Conservation (phyloP, 139 green algal species). For the Desmodesmus armatus region DNA sequence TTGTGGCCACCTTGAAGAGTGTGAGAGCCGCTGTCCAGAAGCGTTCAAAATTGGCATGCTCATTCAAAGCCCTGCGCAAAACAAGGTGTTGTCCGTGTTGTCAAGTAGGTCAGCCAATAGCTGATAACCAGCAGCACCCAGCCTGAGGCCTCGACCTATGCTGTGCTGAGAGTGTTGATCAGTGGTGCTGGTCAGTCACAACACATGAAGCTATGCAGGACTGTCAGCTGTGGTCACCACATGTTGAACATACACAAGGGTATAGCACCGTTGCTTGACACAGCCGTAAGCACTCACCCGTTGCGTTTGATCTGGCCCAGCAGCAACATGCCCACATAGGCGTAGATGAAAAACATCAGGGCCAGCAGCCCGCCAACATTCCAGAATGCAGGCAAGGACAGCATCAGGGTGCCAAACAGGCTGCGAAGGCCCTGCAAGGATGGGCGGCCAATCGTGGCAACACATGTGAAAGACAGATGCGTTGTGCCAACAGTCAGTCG, state of each 20-base stretch:
- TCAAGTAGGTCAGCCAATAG: too few relatives aligned
- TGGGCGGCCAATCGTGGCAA: too few relatives aligned
- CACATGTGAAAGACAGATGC: too few relatives aligned
- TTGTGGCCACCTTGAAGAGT: constrained; percentile 72
- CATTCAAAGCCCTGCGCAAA: constrained; percentile 57
- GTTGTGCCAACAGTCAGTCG: not conserved
- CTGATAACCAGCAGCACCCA: not conserved
- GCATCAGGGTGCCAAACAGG: constrained; percentile 79
- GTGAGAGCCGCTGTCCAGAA: constrained; percentile 69
- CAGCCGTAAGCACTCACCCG: not conserved
- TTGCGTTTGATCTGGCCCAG: constrained; percentile 60
- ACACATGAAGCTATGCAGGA: too few relatives aligned
- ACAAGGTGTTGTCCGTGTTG: not conserved
- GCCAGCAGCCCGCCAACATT: constrained; percentile 82
- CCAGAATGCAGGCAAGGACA: constrained; percentile 82
- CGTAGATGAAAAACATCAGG: constrained; percentile 87
- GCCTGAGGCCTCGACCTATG: not conserved
- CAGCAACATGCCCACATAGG: constrained; percentile 79
- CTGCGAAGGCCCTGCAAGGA: constrained; percentile 53
- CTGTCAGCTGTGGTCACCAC: too few relatives aligned
- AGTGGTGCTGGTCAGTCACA: too few relatives aligned
- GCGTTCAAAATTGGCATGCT: constrained; percentile 79
- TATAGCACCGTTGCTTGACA: too few relatives aligned
- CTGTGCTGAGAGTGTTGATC: too few relatives aligned
- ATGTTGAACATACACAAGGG: too few relatives aligned